These are phyloP conservation scores for Urochloa ruziziensis DNA, from an alignment of 176 grass and related monocot genomes.

Conservation along the genomic window DNA sequence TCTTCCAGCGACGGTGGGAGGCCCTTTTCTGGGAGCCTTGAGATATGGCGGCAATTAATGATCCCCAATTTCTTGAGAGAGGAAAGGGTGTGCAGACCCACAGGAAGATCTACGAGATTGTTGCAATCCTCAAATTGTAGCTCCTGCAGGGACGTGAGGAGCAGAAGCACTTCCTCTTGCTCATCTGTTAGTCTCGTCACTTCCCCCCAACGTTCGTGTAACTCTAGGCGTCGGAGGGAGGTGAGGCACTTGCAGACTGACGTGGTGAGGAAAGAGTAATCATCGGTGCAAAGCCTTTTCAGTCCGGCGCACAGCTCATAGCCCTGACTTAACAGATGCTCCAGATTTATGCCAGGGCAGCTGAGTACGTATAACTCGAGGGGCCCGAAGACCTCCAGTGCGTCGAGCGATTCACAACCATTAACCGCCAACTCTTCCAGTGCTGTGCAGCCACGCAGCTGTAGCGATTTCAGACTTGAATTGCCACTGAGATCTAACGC, in stretches of 20 bases:
- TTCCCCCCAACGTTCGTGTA: rapidly evolving
- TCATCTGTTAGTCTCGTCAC: background rate
- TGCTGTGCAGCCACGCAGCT: background rate
- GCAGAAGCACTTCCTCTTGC: conserved; percentile 2
- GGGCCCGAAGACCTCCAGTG: conserved; percentile 18
- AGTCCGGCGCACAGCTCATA: background rate
- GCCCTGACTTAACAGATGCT: background rate
- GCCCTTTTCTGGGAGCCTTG: background rate
- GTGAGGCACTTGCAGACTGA: conserved; percentile 18
- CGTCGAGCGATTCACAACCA: background rate
- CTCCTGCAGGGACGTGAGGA: conserved; percentile 20
- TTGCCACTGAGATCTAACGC: no score
- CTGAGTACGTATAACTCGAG: rapidly evolving
- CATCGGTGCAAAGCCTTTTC: rapidly evolving
- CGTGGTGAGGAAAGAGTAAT: background rate
- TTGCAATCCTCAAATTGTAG: background rate
- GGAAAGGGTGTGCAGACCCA: no score
- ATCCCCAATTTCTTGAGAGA: background rate
- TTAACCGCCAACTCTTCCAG: background rate
- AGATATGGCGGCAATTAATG: rapidly evolving
- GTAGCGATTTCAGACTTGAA: background rate
- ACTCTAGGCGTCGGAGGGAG: background rate
- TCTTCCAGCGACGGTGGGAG: conserved; percentile 24
- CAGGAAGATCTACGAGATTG: no score
- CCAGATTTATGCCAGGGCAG: background rate